Evolutionary conservation across 2,329 filamentous ascomycete genomes (phyloP).

Genomic region (Amphichorda felina): DNA sequence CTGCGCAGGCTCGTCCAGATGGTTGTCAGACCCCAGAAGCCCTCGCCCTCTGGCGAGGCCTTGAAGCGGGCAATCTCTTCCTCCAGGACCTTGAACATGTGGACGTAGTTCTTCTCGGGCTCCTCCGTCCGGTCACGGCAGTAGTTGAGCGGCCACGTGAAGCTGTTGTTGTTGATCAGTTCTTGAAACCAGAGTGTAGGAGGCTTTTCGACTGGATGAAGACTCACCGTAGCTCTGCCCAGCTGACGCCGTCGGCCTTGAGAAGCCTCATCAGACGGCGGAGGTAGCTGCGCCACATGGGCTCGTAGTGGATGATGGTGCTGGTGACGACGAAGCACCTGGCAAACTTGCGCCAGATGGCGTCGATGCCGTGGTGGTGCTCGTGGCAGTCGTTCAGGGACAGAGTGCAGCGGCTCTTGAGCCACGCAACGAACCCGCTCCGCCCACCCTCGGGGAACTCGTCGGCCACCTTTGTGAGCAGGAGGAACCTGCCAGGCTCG

Average conservation of each 20-base stretch:
- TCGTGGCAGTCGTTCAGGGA: slow-evolving; percentile 60
- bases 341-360: slow-evolving; percentile 74
- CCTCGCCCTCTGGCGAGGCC: slow-evolving; percentile 52
- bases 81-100: slow-evolving; percentile 60
- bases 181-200: no score
- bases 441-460: slow-evolving; percentile 63
- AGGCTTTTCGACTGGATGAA: not conserved
- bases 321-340: slow-evolving; percentile 63
- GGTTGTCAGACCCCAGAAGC: slow-evolving; percentile 74
- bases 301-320: slow-evolving; percentile 78
- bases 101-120: slow-evolving; percentile 54
- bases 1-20: slow-evolving; percentile 73
- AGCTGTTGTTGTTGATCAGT: no score
- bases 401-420: slow-evolving; percentile 62
- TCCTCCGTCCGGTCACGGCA: slow-evolving; percentile 50
- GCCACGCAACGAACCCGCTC: slow-evolving; percentile 63
- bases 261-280: slow-evolving; percentile 59
- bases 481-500: slow-evolving; percentile 41
- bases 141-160: slow-evolving; percentile 63
- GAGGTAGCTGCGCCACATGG: slow-evolving; percentile 71
- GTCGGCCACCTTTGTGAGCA: slow-evolving; percentile 52
- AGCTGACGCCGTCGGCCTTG: slow-evolving; percentile 71
- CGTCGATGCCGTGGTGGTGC: slow-evolving; percentile 74
- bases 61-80: slow-evolving; percentile 74
- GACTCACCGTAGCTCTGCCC: slow-evolving; percentile 60